A percentile compares a stretch with the other conserved stretches of the same genome.
Evolutionary conservation across 345 rosid genomes (phyloP).

Genomic region (Streptanthus diversifolius): DNA sequence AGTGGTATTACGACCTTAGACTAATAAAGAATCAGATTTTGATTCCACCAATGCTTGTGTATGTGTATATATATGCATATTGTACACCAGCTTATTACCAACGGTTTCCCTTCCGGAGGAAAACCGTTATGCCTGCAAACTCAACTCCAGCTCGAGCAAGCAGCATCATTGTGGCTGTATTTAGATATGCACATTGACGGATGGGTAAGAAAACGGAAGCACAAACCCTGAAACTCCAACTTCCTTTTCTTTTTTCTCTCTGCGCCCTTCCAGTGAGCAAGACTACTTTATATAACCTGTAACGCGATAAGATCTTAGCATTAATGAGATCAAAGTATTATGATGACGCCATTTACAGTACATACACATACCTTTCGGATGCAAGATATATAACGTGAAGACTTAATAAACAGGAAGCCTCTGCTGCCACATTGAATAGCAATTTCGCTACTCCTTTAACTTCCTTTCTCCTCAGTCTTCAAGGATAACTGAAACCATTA

Average conservation of each 20-base stretch:
- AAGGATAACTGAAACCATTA: slow-evolving; percentile 29
- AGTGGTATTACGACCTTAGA: slow-evolving; percentile 8
- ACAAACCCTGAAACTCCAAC: slow-evolving; percentile 29
- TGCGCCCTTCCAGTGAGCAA: slow-evolving; percentile 19
- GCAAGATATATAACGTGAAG: slow-evolving; percentile 30
- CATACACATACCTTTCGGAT: slow-evolving; percentile 20
- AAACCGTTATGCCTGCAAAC: slow-evolving; percentile 21
- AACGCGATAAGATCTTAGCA: neutral
- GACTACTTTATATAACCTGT: slow-evolving; percentile 30
- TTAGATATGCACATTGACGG: slow-evolving; percentile 29
- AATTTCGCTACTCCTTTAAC: slow-evolving; percentile 1
- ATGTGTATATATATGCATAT: slow-evolving; percentile 24
- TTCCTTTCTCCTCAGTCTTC: slow-evolving; percentile 34
- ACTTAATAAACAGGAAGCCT: slow-evolving; percentile 31
- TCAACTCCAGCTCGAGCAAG: slow-evolving; percentile 21
- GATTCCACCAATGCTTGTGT: slow-evolving; percentile 36
- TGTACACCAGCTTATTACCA: slow-evolving; percentile 25
- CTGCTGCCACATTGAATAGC: slow-evolving; percentile 18
- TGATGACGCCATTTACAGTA: neutral
- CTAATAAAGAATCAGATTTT: slow-evolving; percentile 35
- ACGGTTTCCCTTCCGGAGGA: slow-evolving; percentile 8
- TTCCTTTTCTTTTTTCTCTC: slow-evolving; percentile 20
- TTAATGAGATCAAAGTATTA: neutral
- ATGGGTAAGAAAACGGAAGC: slow-evolving; percentile 17
- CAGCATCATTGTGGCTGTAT: slow-evolving; percentile 15